Evolutionary conservation across 164 flowering plant genomes (phyloP).

Genomic region (Paratinospora sagittata): DNA sequence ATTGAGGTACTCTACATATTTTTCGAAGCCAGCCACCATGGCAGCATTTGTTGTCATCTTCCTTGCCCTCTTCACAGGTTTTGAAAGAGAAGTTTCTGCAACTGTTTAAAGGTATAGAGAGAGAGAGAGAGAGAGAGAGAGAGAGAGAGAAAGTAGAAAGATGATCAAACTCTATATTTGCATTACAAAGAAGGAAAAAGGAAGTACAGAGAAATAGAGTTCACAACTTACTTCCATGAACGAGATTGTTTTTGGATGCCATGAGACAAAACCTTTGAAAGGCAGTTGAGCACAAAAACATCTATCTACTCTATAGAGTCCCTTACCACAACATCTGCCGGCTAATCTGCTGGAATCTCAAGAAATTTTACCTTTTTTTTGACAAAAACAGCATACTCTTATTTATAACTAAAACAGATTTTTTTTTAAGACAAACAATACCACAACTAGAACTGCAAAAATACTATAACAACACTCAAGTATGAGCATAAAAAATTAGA

Average conservation of each 20-base stretch:
- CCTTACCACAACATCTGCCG: too few species aligned
- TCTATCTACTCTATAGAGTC: too few species aligned
- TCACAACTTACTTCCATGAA: conserved; percentile 24
- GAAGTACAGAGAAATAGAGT: not conserved
- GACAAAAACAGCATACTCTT: too few species aligned
- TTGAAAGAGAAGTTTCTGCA: conserved; percentile 26
- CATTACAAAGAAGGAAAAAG: not conserved
- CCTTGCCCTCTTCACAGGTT: conserved; percentile 32
- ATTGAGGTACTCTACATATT: conserved; percentile 50
- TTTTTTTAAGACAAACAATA: too few species aligned
- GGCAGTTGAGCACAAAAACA: not conserved
- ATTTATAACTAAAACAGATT: too few species aligned
- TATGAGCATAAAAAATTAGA: too few species aligned
- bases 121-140: not conserved
- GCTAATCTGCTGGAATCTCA: too few species aligned
- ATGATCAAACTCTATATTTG: not conserved
- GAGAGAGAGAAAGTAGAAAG: too few species aligned
- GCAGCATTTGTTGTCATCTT: conserved; percentile 31
- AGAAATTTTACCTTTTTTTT: too few species aligned
- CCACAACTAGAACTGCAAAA: too few species aligned
- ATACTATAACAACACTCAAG: too few species aligned
- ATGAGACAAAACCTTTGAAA: conserved; percentile 15
- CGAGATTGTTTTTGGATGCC: conserved; percentile 33
- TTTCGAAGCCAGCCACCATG: conserved; percentile 38
- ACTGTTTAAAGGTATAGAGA: conserved; percentile 14